A percentile compares a stretch with the other conserved stretches of the same genome.
These are phyloP conservation scores for Nemania diffusa DNA, from an alignment of 2,329 filamentous ascomycete species.

Conservation along the genomic window DNA sequence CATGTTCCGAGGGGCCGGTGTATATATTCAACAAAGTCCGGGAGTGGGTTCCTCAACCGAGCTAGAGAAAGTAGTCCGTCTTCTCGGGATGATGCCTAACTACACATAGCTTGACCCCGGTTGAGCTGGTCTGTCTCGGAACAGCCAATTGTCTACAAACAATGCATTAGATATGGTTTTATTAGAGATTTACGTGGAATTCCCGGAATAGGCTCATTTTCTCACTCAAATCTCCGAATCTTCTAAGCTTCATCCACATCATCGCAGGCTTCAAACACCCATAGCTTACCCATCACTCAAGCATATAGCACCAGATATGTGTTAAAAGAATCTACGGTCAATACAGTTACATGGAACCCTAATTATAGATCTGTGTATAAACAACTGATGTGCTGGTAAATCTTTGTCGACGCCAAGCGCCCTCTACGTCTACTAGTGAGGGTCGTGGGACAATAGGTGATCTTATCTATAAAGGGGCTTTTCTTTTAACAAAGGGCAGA, in stretches of 20 bases:
- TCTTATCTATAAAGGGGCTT: background rate
- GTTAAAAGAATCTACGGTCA: background rate
- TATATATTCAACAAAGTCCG: background rate
- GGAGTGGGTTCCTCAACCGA: conserved; percentile 19
- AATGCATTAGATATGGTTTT: background rate
- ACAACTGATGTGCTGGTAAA: background rate
- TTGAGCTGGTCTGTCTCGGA: background rate
- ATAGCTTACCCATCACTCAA: background rate
- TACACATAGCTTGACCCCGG: background rate
- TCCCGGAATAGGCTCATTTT: background rate
- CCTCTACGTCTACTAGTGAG: background rate
- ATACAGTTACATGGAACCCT: background rate
- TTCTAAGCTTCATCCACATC: background rate
- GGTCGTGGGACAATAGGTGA: background rate
- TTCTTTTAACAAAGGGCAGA: background rate
- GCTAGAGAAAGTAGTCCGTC: conserved; percentile 12
- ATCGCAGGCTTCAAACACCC: background rate
- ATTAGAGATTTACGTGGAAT: background rate
- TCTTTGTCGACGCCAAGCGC: background rate
- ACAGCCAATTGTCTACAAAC: conserved; percentile 16
- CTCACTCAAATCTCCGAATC: background rate
- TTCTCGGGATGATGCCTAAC: conserved; percentile 18
- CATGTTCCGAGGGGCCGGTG: background rate
- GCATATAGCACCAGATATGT: background rate
- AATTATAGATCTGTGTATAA: background rate